Conservation (phyloP, 768 basidiomycete genomes). For the Leccinum truebloodii region DNA sequence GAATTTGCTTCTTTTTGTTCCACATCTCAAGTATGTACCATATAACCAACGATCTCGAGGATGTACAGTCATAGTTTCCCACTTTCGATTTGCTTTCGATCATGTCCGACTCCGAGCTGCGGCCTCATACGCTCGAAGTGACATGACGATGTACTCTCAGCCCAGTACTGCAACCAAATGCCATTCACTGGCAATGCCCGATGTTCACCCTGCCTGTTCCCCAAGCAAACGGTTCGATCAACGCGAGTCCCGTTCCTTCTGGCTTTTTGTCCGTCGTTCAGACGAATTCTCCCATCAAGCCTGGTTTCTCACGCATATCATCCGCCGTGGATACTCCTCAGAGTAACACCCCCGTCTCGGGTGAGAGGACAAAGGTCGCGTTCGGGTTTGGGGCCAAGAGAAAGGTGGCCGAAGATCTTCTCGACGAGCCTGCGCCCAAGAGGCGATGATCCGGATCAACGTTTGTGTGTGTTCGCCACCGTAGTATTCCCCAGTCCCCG, state of each 20-base stretch:
- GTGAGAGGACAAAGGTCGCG: slow-evolving; percentile 72
- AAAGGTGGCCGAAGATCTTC: slow-evolving; percentile 73
- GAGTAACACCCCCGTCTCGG: slow-evolving; percentile 54
- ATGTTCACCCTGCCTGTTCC: slow-evolving; percentile 64
- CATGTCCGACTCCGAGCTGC: too few relatives aligned
- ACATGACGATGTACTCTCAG: too few relatives aligned
- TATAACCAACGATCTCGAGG: too few relatives aligned
- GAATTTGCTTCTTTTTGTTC: too few relatives aligned
- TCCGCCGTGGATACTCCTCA: slow-evolving; percentile 44
- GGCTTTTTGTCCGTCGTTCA: slow-evolving; percentile 33
- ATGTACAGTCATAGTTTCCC: too few relatives aligned
- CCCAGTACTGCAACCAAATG: too few relatives aligned
- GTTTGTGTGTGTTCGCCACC: background rate
- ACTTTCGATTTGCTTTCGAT: too few relatives aligned
- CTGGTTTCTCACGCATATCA: slow-evolving; percentile 78
- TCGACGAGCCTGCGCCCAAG: slow-evolving; percentile 68
- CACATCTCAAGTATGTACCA: too few relatives aligned
- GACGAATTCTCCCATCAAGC: slow-evolving; percentile 51
- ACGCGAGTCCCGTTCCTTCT: slow-evolving; percentile 47
- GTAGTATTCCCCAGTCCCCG: background rate
- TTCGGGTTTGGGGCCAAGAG: slow-evolving; percentile 80
- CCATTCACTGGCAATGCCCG: too few relatives aligned
- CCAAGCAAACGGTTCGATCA: slow-evolving; percentile 40
- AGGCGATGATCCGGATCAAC: slow-evolving; percentile 31
- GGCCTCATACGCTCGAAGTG: too few relatives aligned